phyloP scores from a whole-genome alignment of 192 early-diverging fungal species.

The Allomyces macrogynus region DNA sequence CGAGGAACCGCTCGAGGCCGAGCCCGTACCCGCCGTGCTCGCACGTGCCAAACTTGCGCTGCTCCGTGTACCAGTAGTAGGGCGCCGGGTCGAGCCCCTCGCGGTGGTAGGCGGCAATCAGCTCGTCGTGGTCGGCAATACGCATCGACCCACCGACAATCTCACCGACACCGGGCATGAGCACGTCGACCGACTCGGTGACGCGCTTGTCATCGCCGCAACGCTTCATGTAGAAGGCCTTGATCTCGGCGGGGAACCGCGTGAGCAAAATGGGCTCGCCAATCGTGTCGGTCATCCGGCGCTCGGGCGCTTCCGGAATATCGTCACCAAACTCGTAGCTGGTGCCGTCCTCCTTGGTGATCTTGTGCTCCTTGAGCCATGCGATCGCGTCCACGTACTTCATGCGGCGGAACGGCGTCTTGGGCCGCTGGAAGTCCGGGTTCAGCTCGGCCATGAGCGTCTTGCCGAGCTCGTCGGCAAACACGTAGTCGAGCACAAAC shows the following conservation, averaged over 20 bases:
- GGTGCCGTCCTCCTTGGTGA: constrained; percentile 68
- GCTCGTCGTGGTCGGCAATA: constrained; percentile 58
- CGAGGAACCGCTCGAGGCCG: constrained; percentile 89
- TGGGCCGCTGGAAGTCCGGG: constrained; percentile 63
- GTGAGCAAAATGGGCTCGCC: constrained; percentile 82
- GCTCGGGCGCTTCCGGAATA: constrained; percentile 95
- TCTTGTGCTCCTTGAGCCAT: constrained; percentile 76
- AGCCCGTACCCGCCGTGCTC: constrained; percentile 97
- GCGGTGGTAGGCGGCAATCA: constrained; percentile 62
- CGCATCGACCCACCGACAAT: constrained; percentile 97
- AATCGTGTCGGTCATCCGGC: constrained; percentile 97
- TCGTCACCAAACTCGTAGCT: constrained; percentile 96
- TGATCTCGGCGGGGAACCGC: constrained; percentile 93
- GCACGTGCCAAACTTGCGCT: constrained; percentile 92
- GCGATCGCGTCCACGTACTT: constrained; percentile 86
- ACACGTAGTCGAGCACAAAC: constrained; percentile 55
- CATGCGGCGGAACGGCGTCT: constrained; percentile 84
- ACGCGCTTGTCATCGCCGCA: constrained; percentile 58
- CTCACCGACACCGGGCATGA: constrained; percentile 97
- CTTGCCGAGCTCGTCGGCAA: constrained; percentile 50
- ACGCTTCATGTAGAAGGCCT: constrained; percentile 98
- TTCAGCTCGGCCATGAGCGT: constrained; percentile 73
- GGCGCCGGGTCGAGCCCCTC: constrained; percentile 79
- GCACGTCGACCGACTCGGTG: constrained; percentile 91
- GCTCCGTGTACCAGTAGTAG: constrained; percentile 99